Conservation (phyloP, 2,329 filamentous ascomycete species). For the Diaporthe eres region DNA sequence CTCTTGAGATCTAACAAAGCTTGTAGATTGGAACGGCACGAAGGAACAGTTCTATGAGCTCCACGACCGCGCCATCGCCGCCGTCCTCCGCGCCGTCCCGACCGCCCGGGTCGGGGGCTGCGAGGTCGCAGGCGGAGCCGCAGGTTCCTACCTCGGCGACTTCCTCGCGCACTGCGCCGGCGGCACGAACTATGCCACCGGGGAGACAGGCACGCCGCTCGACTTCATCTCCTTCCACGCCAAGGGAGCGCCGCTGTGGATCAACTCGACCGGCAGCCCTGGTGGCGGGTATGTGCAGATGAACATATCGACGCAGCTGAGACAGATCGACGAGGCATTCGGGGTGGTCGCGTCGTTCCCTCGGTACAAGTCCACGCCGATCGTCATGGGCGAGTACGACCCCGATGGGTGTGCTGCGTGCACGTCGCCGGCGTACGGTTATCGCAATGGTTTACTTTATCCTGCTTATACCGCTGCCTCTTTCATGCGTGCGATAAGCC, state of each 20-base stretch:
- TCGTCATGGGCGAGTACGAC: slow-evolving; percentile 34
- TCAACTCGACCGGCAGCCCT: slow-evolving; percentile 26
- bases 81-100: slow-evolving; percentile 30
- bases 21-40: slow-evolving; percentile 32
- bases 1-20: background rate
- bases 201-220: slow-evolving; percentile 19
- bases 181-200: slow-evolving; percentile 30
- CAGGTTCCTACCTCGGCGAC: slow-evolving; percentile 28
- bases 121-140: slow-evolving; percentile 28
- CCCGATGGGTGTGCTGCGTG: slow-evolving; percentile 34
- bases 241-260: slow-evolving; percentile 20
- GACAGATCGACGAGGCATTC: slow-evolving; percentile 31
- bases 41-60: slow-evolving; percentile 23
- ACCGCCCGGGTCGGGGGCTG: slow-evolving; percentile 33
- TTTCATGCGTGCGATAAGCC: slow-evolving; percentile 20
- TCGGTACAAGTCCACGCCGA: slow-evolving; percentile 21
- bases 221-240: slow-evolving; percentile 33
- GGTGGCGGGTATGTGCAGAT: slow-evolving; percentile 23
- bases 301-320: slow-evolving; percentile 29
- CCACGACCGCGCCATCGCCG: slow-evolving; percentile 30
- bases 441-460: slow-evolving; percentile 29
- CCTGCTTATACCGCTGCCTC: slow-evolving; percentile 31
- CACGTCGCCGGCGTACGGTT: slow-evolving; percentile 25
- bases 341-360: slow-evolving; percentile 23
- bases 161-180: slow-evolving; percentile 19